phyloP scores from a whole-genome alignment of 2,329 filamentous ascomycete genomes.

The Penicillium brasilianum region DNA sequence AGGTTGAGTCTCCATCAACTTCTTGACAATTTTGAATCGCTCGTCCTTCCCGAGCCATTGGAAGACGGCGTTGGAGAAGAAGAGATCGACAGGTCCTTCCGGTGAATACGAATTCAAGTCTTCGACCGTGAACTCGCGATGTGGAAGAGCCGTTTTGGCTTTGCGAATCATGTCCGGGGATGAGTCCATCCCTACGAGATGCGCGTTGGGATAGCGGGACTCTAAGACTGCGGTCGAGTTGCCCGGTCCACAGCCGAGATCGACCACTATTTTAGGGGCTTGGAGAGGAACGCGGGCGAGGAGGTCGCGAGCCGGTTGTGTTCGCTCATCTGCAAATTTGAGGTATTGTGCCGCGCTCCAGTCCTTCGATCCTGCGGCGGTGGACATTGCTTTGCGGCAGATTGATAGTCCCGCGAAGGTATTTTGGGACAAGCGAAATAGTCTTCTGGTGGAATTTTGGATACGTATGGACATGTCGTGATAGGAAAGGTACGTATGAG shows the following conservation, averaged over 20 bases:
- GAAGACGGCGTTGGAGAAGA: constrained; percentile 64
- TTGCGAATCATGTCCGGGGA: constrained; percentile 61
- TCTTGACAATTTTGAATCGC: constrained; percentile 53
- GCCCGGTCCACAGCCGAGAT: constrained; percentile 65
- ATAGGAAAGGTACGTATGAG: background rate
- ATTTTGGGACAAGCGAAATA: constrained; percentile 14
- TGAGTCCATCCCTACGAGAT: constrained; percentile 59
- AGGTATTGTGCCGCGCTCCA: constrained; percentile 65
- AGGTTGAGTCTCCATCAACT: constrained; percentile 49
- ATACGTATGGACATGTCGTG: constrained; percentile 14
- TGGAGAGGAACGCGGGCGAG: constrained; percentile 54
- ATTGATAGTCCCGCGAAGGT: constrained; percentile 8
- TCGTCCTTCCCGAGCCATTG: constrained; percentile 58
- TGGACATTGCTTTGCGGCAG: constrained; percentile 14
- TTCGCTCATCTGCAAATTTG: constrained; percentile 60
- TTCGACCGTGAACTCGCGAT: constrained; percentile 52
- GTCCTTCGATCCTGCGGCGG: constrained; percentile 35
- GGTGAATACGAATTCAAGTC: constrained; percentile 54
- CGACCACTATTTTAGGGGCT: constrained; percentile 54
- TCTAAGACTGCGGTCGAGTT: constrained; percentile 61
- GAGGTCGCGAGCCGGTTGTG: constrained; percentile 59
- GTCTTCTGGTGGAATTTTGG: constrained; percentile 8
- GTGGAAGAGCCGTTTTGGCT: constrained; percentile 50
- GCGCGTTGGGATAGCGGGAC: constrained; percentile 54
- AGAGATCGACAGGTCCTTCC: constrained; percentile 45